Evolutionary conservation across 129 eudicot species (phyloP).

Genomic region (Flaveria ramosissima): DNA sequence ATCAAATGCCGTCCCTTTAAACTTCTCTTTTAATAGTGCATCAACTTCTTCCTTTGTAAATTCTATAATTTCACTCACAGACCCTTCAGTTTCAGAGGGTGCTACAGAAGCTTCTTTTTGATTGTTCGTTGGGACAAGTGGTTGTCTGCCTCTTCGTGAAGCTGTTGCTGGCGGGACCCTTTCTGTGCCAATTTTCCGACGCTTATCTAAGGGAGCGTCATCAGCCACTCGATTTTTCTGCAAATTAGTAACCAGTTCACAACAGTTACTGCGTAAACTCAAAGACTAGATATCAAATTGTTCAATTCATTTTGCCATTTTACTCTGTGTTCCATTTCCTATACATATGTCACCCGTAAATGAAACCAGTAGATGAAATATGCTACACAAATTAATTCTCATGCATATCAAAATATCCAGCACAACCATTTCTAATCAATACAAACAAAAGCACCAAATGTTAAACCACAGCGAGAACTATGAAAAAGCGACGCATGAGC

Average conservation of each 20-base stretch:
- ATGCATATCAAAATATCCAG: neutral
- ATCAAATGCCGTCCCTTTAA: constrained; percentile 54
- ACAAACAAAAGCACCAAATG: neutral
- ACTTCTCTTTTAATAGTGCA: constrained; percentile 48
- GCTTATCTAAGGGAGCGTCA: constrained; percentile 28
- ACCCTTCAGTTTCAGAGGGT: constrained; percentile 39
- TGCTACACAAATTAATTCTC: neutral
- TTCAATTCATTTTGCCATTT: neutral
- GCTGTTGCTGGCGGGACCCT: constrained; percentile 48
- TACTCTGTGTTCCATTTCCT: neutral
- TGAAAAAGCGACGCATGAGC: neutral
- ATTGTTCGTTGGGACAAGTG: constrained; percentile 29
- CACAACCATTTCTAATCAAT: neutral
- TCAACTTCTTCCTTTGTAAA: constrained; percentile 61
- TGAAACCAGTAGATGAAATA: neutral
- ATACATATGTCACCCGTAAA: too few species aligned
- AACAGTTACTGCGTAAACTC: constrained; percentile 13
- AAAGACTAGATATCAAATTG: neutral
- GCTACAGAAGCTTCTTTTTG: constrained; percentile 37
- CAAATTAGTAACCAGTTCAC: constrained; percentile 1
- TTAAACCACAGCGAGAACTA: neutral
- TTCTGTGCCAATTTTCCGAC: constrained; percentile 41
- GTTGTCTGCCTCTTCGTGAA: constrained; percentile 54
- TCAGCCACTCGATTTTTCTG: constrained; percentile 34
- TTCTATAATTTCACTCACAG: constrained; percentile 44